A percentile compares a stretch with the other conserved stretches of the same genome.
phyloP scores from a whole-genome alignment of 768 basidiomycete species.

The Suillus cothurnatus region DNA sequence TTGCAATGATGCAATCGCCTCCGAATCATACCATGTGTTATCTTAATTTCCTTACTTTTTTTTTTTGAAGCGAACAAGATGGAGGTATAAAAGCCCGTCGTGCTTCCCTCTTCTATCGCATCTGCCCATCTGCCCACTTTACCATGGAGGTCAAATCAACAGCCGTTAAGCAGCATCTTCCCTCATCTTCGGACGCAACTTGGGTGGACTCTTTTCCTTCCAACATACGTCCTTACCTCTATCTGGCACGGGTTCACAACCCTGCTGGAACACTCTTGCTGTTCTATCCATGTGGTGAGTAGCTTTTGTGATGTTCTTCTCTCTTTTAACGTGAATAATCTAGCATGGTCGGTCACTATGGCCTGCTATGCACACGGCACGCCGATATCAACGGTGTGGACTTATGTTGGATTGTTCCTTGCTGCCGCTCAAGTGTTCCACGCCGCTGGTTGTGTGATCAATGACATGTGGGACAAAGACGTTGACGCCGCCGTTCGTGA shows the following conservation, averaged over 20 bases:
- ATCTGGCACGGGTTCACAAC: neutral
- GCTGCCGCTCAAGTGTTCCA: neutral
- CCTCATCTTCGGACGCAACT: neutral
- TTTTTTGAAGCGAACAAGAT: neutral
- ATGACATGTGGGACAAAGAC: neutral
- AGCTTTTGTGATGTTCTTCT: neutral
- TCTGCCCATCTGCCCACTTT: neutral
- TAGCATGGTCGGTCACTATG: slow-evolving; percentile 4
- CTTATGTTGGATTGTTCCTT: neutral
- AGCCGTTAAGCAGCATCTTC: neutral
- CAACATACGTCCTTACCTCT: neutral
- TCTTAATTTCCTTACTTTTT: neutral
- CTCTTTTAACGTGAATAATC: neutral
- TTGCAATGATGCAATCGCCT: no score
- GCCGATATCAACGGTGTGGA: neutral
- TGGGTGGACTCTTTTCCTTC: neutral
- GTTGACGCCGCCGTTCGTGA: neutral
- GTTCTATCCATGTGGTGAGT: neutral
- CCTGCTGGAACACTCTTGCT: neutral
- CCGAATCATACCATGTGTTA: no score
- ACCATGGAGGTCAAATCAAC: neutral
- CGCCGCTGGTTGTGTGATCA: neutral
- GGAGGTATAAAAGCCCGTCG: neutral
- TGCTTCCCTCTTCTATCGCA: neutral
- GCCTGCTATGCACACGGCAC: neutral